Evolutionary conservation across 345 rosid genomes (phyloP), one percentile per base, ranked within the genome.

Genomic region (Camelina laxa): DNA sequence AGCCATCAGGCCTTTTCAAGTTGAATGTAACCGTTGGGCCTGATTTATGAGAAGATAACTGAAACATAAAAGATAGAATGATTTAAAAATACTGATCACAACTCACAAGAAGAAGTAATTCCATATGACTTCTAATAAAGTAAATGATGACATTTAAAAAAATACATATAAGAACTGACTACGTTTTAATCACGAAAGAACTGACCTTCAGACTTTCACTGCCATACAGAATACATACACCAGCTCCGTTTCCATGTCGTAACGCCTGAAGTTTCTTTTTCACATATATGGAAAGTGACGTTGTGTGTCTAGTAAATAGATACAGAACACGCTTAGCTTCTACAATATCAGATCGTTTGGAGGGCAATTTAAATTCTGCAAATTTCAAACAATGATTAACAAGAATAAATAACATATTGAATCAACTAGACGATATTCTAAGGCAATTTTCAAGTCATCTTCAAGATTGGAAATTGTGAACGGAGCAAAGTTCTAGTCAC

Each of bases 1-100:
- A 87, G 16, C 92, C 97, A 84, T 88, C 96, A 42, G 93, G 82
- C 77, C 98, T 90, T 82, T 85, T 90, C 83, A 94, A 81, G 80
- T 91, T 94, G 83, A 94, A 91, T 65, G 98, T 65, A 47, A 94
- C 82, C 41, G 79, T 81, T 38, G 98, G 83, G 53, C 98, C 93
- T 9, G 84, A 79, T 54, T 82, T 82, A 62, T 60, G 76, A 70
- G 68, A 57, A 77, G 81, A 45, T 67, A 77, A 81, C 97, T 91
- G 79, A 51, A 76, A 69, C 70, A 50, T 24, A 61, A 74, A 67
- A 73, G 20, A 66, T 36, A 48, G 9, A 80, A 71, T 35, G 67
- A 30, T 70, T 77, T 64, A 72, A n/a, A n/a, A 41, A 36, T 41
- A 30, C 14, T 15, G n/a, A n/a, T n/a, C n/a, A n/a, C n/a, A n/a